phyloP scores from a whole-genome alignment of 306 rosid genomes.

The Prunus mira region DNA sequence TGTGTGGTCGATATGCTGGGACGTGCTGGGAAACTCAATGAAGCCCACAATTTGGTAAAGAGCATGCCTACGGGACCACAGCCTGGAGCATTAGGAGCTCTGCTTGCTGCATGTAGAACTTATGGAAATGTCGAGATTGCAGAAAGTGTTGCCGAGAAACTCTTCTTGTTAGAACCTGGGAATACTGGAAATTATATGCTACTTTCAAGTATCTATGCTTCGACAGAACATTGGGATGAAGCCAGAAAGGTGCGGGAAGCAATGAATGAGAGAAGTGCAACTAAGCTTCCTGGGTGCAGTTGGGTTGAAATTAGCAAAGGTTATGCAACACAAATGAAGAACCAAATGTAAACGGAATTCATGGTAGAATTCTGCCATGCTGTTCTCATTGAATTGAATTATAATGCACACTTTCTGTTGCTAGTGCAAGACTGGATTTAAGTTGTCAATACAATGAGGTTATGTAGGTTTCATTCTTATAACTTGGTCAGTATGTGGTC shows the following conservation, averaged over 20 bases:
- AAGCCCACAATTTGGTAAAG: constrained; percentile 12
- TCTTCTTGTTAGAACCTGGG: constrained; percentile 24
- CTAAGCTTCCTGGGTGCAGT: constrained; percentile 21
- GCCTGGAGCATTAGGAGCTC: constrained; percentile 26
- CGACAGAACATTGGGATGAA: constrained; percentile 15
- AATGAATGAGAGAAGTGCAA: constrained; percentile 7
- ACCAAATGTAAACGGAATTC: not conserved
- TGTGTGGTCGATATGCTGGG: constrained; percentile 28
- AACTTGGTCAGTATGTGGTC: not conserved
- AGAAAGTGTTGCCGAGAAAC: constrained; percentile 19
- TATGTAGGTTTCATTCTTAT: not conserved
- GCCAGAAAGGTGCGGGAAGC: constrained; percentile 12
- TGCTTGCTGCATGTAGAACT: constrained; percentile 27
- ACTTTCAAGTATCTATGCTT: constrained; percentile 20
- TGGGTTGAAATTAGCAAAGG: constrained; percentile 22
- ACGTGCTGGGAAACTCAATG: constrained; percentile 23
- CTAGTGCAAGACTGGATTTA: not conserved
- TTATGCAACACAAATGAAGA: not conserved
- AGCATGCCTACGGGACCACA: constrained; percentile 25
- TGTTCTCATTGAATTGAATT: not conserved
- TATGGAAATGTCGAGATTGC: constrained; percentile 24
- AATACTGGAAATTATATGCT: constrained; percentile 28
- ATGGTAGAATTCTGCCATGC: not conserved
- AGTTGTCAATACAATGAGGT: not conserved
- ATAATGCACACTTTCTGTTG: not conserved